Base-by-base conservation (phyloP, 2,329 filamentous ascomycete species). In the Hypoxylon sp. region DNA sequence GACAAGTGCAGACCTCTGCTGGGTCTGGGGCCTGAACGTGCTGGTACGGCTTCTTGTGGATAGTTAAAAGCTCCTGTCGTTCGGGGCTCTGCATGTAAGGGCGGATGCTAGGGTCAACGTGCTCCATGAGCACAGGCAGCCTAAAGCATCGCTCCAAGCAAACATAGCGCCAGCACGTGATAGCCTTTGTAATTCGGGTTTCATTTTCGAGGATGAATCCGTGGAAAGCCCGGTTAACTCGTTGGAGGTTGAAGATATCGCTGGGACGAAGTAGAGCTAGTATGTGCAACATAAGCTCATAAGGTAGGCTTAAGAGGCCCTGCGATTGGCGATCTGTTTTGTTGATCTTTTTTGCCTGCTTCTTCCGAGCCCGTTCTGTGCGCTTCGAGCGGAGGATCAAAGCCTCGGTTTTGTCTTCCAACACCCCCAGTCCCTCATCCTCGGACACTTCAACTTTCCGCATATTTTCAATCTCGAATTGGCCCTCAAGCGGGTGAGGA, bases 1-100 rank as follows among this genome's bases (percentile, higher is more conserved):
- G 75, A 71, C 87, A 90, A 1, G 85, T 87, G 77, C 87, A 90
- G 3, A 87, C 76, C n/a, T 81, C 73, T 10, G 74, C 57, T 0
- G 81, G 78, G 66, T 89, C 81, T 0, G 84, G 82, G 0, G 79
- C 68, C 41, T 78, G 78, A 19, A 89, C 79, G 72, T 89, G 86
- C 65, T 85, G 84, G 70, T 85, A 88, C 0, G 82, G 81, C 46
- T 81, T 82, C 63, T 81, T 82, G 73, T 86, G 83, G 28, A 87
- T 82, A 30, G 75, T 74, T 6, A 83, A 75, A 52, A 81, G 73
- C 25, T 81, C 78, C 65, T 84, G 81, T 36, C 85, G 81, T 9
- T 78, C 76, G 2, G 78, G 73, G 38, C 77, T 77, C 13, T 79
- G 79, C 48, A 78, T 52, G 13, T 66, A 21, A 11, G 43, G 5